These are phyloP conservation scores for Neurospora pannonica DNA, from an alignment of 495 filamentous ascomycete genomes.

Conservation along the genomic window DNA sequence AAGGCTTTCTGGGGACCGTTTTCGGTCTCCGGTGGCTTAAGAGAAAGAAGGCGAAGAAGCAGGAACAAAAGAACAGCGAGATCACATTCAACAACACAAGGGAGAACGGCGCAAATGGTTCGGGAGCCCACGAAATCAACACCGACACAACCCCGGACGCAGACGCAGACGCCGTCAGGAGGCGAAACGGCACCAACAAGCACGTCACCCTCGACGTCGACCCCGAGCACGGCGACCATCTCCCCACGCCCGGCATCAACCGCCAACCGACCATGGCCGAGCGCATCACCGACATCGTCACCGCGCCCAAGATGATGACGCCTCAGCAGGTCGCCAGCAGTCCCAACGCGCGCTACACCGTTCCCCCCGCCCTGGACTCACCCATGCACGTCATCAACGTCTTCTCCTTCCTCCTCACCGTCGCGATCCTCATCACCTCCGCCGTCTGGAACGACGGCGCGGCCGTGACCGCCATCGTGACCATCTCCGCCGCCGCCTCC, in stretches of 20 bases:
- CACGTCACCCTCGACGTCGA: neutral
- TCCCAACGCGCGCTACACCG: constrained; percentile 24
- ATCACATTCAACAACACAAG: neutral
- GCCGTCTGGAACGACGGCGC: constrained; percentile 40
- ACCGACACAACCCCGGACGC: too few relatives aligned
- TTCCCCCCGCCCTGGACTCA: constrained; percentile 38
- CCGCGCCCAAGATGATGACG: constrained; percentile 23
- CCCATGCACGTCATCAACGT: constrained; percentile 44
- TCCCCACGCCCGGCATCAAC: constrained; percentile 12
- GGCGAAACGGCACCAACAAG: neutral
- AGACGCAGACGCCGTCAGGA: neutral
- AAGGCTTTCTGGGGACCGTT: neutral
- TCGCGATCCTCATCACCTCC: constrained; percentile 30
- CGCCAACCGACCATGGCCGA: constrained; percentile 24
- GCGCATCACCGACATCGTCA: constrained; percentile 25
- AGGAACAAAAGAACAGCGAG: neutral
- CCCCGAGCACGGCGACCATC: neutral
- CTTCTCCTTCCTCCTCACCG: constrained; percentile 39
- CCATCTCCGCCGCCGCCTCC: constrained; percentile 38
- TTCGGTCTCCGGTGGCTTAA: neutral
- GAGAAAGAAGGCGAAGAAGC: neutral
- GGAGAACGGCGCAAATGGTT: neutral
- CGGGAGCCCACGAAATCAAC: neutral
- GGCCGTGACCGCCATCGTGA: constrained; percentile 37
- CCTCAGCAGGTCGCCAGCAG: constrained; percentile 4